Conservation (phyloP, 139 green algal genomes). For the Yamagishiella unicocca region DNA sequence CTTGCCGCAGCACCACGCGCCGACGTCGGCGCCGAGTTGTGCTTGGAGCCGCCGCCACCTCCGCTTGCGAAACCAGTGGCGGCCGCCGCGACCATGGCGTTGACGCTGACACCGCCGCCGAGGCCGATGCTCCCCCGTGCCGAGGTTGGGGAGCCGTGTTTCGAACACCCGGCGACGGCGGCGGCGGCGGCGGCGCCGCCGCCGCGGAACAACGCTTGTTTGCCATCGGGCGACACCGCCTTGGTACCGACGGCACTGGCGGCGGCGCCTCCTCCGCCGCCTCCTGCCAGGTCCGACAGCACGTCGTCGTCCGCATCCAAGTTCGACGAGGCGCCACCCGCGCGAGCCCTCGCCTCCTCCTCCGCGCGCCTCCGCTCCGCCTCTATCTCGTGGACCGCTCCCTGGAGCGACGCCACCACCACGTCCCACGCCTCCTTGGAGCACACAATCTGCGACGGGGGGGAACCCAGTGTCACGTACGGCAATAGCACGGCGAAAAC, state of each 20-base stretch:
- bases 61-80: not conserved
- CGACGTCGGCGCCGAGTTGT: not conserved
- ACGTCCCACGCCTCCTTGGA: constrained; percentile 34
- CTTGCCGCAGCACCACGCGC: no score
- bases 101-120: not conserved
- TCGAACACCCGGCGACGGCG: not conserved
- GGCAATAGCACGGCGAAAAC: no score
- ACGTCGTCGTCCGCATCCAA: not conserved
- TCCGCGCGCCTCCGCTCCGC: constrained; percentile 1
- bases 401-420: not conserved
- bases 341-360: not conserved
- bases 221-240: no score
- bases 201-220: not conserved
- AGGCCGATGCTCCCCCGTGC: not conserved
- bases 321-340: not conserved
- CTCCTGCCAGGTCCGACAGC: constrained; percentile 6
- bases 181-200: not conserved
- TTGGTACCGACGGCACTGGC: not conserved
- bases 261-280: not conserved
- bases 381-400: not conserved
- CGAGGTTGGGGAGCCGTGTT: not conserved
- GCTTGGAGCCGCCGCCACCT: not conserved
- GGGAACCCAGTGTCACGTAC: no score
- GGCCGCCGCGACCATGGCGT: not conserved
- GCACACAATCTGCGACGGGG: constrained; percentile 33